Evolutionary conservation across 179 eudicot genomes (phyloP).

Genomic region (Corrigiola litoralis): DNA sequence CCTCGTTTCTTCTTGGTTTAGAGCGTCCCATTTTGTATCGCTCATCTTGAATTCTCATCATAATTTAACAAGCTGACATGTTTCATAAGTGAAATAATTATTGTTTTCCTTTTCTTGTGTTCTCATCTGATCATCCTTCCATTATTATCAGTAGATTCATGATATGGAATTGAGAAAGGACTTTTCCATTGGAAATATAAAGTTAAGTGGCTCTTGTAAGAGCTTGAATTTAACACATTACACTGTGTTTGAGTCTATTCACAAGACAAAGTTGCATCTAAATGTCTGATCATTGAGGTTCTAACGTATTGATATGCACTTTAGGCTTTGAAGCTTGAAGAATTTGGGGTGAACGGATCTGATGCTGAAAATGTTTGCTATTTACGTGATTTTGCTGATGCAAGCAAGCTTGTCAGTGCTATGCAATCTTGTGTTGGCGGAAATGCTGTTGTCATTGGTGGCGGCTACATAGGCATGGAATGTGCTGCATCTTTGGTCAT

Average conservation of each 20-base stretch:
- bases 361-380: constrained; percentile 91
- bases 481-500: constrained; percentile 95
- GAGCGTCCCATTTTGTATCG: constrained; percentile 2
- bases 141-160: not conserved
- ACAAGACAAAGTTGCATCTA: not conserved
- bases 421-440: constrained; percentile 67
- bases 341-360: constrained; percentile 81
- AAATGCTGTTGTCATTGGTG: constrained; percentile 94
- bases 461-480: constrained; percentile 99
- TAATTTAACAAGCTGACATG: not conserved
- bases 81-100: not conserved
- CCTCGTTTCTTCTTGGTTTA: constrained; percentile 20
- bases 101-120: not conserved
- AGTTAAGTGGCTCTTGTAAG: not conserved
- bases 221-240: not conserved
- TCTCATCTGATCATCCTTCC: not conserved
- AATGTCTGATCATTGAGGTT: constrained; percentile 2
- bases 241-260: not conserved
- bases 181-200: not conserved
- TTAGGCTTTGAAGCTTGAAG: constrained; percentile 98
- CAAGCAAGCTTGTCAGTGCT: constrained; percentile 65
- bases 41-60: not conserved
- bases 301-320: constrained; percentile 17
- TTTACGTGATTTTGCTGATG: constrained; percentile 88
- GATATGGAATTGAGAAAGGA: not conserved